Conservation (phyloP, 2,329 filamentous ascomycete species). For the Colletotrichum graminicola region DNA sequence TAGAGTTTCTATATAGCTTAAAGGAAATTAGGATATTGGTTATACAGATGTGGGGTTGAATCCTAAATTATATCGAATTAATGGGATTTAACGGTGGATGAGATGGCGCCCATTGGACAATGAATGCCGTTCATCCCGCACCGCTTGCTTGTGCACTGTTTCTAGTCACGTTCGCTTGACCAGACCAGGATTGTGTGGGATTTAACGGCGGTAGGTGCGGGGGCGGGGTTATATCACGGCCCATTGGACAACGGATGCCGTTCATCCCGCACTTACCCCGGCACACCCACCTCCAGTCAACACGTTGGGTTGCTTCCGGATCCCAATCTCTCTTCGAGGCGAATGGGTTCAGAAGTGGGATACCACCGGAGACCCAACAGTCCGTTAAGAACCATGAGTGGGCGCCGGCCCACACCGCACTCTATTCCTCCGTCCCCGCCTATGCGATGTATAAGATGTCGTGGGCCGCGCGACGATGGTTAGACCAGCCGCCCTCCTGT, state of each 20-base stretch:
- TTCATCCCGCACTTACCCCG: background rate
- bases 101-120: too few relatives aligned
- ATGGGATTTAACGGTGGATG: too few relatives aligned
- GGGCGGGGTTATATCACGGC: too few relatives aligned
- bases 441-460: slow-evolving; percentile 36
- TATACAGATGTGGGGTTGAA: too few relatives aligned
- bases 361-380: slow-evolving; percentile 25
- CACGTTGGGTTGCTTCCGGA: slow-evolving; percentile 10
- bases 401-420: slow-evolving; percentile 27
- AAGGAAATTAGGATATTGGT: too few relatives aligned
- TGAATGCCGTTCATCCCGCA: too few relatives aligned
- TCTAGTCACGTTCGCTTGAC: too few relatives aligned
- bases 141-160: too few relatives aligned
- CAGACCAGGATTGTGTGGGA: too few relatives aligned
- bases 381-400: slow-evolving; percentile 22
- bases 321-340: slow-evolving; percentile 7
- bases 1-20: too few relatives aligned
- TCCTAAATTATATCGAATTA: too few relatives aligned
- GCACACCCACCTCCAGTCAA: slow-evolving; percentile 9
- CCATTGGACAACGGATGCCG: background rate
- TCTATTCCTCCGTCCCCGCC: slow-evolving; percentile 3
- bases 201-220: too few relatives aligned
- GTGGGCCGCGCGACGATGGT: slow-evolving; percentile 10
- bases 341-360: background rate
- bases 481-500: background rate